Evolutionary conservation across 345 rosid genomes (phyloP).

Genomic region (Barbarea vulgaris): DNA sequence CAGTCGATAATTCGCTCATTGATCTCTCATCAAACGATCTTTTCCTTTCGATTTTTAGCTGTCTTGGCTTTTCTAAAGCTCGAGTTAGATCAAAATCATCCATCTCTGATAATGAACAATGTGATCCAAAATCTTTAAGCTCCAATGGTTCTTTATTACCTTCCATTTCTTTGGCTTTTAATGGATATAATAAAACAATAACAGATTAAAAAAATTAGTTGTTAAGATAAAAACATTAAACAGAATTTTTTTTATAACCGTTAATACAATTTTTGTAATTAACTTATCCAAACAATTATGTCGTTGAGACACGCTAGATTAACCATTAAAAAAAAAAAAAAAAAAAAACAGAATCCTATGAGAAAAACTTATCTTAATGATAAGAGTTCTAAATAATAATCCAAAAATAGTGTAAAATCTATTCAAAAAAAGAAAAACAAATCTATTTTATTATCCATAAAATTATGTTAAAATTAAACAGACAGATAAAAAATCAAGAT

Average conservation of each 20-base stretch:
- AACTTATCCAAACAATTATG: constrained; percentile 7
- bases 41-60: constrained; percentile 81
- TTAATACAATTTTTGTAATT: not conserved
- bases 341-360: not conserved
- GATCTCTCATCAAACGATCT: constrained; percentile 97
- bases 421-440: no score
- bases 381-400: not conserved
- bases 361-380: not conserved
- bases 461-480: not conserved
- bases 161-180: constrained; percentile 46
- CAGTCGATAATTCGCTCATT: constrained; percentile 82
- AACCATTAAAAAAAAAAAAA: no score
- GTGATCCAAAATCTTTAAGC: constrained; percentile 65
- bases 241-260: not conserved
- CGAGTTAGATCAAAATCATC: constrained; percentile 80
- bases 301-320: constrained; percentile 18
- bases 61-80: constrained; percentile 80
- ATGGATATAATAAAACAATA: constrained; percentile 7
- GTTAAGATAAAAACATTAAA: not conserved
- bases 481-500: not conserved
- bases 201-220: constrained; percentile 1
- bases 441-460: not conserved
- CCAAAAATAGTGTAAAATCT: not conserved
- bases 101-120: constrained; percentile 72
- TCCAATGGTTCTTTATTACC: constrained; percentile 52